phyloP scores from a whole-genome alignment of 306 rosid genomes.

The Fagus sylvatica region DNA sequence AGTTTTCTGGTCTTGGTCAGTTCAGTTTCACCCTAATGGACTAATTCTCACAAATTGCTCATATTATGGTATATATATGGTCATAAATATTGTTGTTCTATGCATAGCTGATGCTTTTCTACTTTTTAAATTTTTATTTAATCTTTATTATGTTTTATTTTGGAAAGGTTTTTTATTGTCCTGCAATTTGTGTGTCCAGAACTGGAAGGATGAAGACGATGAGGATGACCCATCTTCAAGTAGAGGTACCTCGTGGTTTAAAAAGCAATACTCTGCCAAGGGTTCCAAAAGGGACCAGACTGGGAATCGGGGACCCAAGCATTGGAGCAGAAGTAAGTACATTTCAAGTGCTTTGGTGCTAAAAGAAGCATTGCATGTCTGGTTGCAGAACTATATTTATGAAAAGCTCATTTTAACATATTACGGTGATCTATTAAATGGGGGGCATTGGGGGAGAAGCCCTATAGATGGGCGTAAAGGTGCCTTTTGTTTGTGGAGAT shows the following conservation, averaged over 20 bases:
- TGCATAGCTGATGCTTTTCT: neutral
- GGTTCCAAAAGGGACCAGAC: constrained; percentile 32
- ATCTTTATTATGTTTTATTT: neutral
- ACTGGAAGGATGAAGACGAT: constrained; percentile 34
- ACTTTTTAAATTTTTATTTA: neutral
- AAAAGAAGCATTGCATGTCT: neutral
- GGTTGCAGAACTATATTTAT: neutral
- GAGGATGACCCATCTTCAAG: constrained; percentile 46
- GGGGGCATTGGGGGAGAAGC: neutral
- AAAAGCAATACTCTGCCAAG: constrained; percentile 38
- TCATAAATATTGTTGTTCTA: neutral
- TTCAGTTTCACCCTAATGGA: neutral
- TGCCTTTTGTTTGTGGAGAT: constrained; percentile 7
- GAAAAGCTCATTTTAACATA: neutral
- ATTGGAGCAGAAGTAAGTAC: constrained; percentile 42
- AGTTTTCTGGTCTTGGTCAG: neutral
- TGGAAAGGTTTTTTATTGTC: neutral
- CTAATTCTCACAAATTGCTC: neutral
- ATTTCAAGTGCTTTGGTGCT: constrained; percentile 6
- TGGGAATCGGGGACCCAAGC: constrained; percentile 27
- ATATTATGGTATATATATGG: neutral
- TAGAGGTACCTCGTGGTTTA: constrained; percentile 51
- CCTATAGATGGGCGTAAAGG: neutral
- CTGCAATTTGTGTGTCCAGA: constrained; percentile 23
- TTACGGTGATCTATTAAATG: neutral